Conservation (phyloP, 805 yeast species). For the Candida stauntonica region DNA sequence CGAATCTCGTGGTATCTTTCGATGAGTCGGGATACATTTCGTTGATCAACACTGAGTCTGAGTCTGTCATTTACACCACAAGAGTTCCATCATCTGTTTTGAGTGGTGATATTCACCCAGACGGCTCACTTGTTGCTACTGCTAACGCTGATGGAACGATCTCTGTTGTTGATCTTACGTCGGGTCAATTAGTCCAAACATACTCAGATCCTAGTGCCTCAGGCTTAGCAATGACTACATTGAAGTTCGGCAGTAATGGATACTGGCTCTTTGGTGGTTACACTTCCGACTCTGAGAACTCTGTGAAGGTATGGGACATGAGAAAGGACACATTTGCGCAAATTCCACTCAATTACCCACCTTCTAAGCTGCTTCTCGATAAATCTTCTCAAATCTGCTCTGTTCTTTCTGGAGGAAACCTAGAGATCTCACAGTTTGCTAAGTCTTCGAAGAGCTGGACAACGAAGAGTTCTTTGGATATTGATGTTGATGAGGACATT, state of each 20-base stretch:
- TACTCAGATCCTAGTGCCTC: slow-evolving; percentile 16
- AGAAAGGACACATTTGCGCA: slow-evolving; percentile 32
- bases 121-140: slow-evolving; percentile 42
- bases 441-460: slow-evolving; percentile 22
- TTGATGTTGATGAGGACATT: slow-evolving; percentile 14
- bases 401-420: slow-evolving; percentile 2
- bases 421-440: slow-evolving; percentile 20
- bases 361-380: slow-evolving; percentile 16
- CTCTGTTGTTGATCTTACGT: slow-evolving; percentile 31
- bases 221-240: slow-evolving; percentile 24
- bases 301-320: slow-evolving; percentile 44
- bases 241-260: slow-evolving; percentile 60
- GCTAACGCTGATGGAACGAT: slow-evolving; percentile 31
- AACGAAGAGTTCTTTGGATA: slow-evolving; percentile 6
- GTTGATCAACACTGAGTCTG: slow-evolving; percentile 8
- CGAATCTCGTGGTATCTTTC: slow-evolving; percentile 28
- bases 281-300: slow-evolving; percentile 11
- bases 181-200: slow-evolving; percentile 31
- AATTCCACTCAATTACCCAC: slow-evolving; percentile 5
- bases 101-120: slow-evolving; percentile 35
- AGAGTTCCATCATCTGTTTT: slow-evolving; percentile 5
- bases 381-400: slow-evolving; percentile 23
- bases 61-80: not conserved
- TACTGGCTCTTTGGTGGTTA: slow-evolving; percentile 47
- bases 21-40: slow-evolving; percentile 27